These are phyloP conservation scores for Colletotrichum magnum DNA, from an alignment of 2,329 filamentous ascomycete genomes.

Conservation along the genomic window DNA sequence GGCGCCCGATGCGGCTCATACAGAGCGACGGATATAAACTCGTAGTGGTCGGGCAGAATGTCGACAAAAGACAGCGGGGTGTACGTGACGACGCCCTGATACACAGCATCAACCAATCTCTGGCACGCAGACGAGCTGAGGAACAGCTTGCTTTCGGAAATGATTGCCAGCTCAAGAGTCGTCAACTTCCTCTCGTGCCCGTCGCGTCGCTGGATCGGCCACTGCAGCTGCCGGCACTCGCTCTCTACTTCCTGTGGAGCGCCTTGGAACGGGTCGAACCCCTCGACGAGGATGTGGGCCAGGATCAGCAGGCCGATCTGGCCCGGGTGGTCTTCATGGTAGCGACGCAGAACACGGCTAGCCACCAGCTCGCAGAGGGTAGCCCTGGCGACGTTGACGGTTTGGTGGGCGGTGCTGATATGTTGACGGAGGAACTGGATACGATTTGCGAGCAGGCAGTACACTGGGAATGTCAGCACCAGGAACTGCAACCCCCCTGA, in stretches of 20 bases:
- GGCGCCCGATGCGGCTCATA: conserved; percentile 77
- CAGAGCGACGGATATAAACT: conserved; percentile 77
- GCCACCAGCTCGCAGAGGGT: conserved; percentile 79
- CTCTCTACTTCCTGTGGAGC: conserved; percentile 71
- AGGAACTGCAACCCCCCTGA: too few relatives aligned
- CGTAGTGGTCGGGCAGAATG: conserved; percentile 81
- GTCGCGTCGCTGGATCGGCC: conserved; percentile 55
- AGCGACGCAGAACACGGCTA: conserved; percentile 75
- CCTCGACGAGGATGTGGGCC: conserved; percentile 78
- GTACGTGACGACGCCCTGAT: conserved; percentile 78
- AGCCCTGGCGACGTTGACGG: conserved; percentile 77
- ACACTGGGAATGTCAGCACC: conserved; percentile 60
- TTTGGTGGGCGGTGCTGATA: conserved; percentile 75
- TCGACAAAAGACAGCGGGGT: conserved; percentile 79
- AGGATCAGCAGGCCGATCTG: conserved; percentile 74
- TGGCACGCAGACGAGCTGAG: conserved; percentile 78
- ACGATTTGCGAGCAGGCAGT: conserved; percentile 79
- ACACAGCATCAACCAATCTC: conserved; percentile 79
- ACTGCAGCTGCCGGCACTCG: conserved; percentile 47
- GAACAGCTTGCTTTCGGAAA: conserved; percentile 79
- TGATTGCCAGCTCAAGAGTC: conserved; percentile 79
- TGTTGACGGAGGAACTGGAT: conserved; percentile 79
- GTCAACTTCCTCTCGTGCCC: conserved; percentile 70
- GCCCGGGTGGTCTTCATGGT: conserved; percentile 77
- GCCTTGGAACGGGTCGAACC: conserved; percentile 80